Evolutionary conservation across 2,329 filamentous ascomycete species (phyloP).

Genomic region (Dactylonectria macrodidyma): DNA sequence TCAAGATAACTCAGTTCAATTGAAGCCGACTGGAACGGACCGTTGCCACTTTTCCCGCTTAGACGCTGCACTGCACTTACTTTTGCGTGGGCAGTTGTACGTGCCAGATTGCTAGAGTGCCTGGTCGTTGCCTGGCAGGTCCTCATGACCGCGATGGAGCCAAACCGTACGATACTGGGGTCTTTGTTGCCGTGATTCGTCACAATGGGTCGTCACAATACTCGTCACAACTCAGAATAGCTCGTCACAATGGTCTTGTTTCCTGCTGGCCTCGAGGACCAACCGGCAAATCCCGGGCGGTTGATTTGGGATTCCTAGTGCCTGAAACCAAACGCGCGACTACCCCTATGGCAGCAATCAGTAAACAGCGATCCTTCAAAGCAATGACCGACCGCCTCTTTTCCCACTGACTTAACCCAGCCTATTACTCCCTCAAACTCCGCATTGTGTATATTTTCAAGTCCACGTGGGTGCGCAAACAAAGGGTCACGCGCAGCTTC

Average conservation of each 20-base stretch:
- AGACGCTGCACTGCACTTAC: neutral
- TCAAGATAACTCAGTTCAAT: neutral
- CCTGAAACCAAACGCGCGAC: too few species aligned
- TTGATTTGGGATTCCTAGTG: too few species aligned
- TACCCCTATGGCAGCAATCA: too few species aligned
- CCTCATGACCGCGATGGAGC: neutral
- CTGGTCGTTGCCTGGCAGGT: neutral
- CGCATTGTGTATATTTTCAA: neutral
- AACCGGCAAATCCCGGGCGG: too few species aligned
- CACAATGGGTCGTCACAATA: neutral
- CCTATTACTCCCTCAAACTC: neutral
- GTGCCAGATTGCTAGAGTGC: too few species aligned
- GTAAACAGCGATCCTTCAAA: too few species aligned
- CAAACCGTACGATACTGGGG: neutral
- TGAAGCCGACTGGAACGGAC: neutral
- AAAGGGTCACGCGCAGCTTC: neutral
- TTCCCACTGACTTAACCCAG: too few species aligned
- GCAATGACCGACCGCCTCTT: neutral
- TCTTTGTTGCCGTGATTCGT: neutral
- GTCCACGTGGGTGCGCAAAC: neutral
- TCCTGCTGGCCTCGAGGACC: neutral
- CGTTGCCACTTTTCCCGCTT: slow-evolving; percentile 19
- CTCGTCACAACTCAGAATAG: neutral
- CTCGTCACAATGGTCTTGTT: neutral
- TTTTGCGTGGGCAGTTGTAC: too few species aligned